Evolutionary conservation across 768 basidiomycete species (phyloP), one percentile per base, ranked within the genome.

Genomic region (Piloderma croceum): DNA sequence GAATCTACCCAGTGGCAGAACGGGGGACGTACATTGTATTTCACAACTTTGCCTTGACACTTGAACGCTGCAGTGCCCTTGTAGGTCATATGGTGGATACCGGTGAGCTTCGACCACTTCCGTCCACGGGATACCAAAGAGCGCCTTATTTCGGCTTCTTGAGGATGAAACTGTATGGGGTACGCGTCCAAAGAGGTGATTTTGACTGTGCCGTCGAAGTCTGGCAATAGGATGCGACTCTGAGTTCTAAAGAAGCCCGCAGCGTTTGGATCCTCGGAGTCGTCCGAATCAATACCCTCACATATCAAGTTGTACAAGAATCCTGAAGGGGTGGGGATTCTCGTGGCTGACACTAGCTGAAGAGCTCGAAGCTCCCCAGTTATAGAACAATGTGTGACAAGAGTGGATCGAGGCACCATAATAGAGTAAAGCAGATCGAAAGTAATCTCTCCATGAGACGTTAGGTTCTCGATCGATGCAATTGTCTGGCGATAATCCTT

Each of bases 71-170:
- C 76, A 19, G 71, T 64, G 5, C 78, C 78, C n/a, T 65, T 62
- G 53, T 74, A 81, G 39, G 74, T 65, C 49, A 71, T 70, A 48
- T 81, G 78, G 44, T 77, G 75, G 13, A 76, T 58, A 0, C 76
- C 77, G 21, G 70, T 73, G 22, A 80, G 46, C 3, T 54, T 57
- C 18, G 64, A 54, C 79, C 80, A 82, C 54, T 74, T 76, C 60
- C 65, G 69, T 7, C 79, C 80, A n/a, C 80, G 65, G 32, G 57
- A 54, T 24, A 66, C 42, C 7, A 81, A 51, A 6, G 55, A 47
- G 39, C 63, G 57, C 29, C 65, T 61, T 36, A 80, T 48, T 6
- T 65, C 62, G 9, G 60, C 63, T 31, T 64, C 63, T n/a, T 69
- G 65, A 0, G 63, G 57, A 46, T 78, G 73, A 56, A 71, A 79